Conservation (phyloP, 306 rosid species). For the Corylus heterophylla region DNA sequence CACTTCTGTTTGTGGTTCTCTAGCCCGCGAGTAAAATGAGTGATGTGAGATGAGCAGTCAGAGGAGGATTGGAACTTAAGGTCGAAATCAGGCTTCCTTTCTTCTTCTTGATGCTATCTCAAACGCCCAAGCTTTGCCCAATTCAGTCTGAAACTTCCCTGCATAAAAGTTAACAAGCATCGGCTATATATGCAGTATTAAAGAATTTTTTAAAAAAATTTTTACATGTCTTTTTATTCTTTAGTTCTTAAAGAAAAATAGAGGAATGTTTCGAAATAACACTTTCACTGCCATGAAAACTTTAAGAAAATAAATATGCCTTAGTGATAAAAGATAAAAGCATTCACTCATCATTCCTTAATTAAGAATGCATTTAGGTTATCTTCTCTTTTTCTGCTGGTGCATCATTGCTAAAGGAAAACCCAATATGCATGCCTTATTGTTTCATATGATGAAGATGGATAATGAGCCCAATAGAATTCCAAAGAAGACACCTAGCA, state of each 20-base stretch:
- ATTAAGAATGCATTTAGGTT: background rate
- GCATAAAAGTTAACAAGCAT: slow-evolving; percentile 16
- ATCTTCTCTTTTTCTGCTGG: background rate
- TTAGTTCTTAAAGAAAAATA: background rate
- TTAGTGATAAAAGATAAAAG: background rate
- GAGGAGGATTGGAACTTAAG: background rate
- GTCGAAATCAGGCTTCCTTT: slow-evolving; percentile 25
- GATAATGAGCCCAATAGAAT: background rate
- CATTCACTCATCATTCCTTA: background rate
- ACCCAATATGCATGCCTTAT: background rate
- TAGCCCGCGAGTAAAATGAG: too few species aligned
- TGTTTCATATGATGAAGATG: background rate
- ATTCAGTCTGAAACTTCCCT: slow-evolving; percentile 90
- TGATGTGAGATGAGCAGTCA: too few species aligned
- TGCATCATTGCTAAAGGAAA: background rate
- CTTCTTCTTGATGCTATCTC: slow-evolving; percentile 78
- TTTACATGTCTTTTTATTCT: too few species aligned
- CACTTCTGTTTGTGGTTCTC: background rate
- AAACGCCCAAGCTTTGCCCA: slow-evolving; percentile 87
- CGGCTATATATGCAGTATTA: background rate
- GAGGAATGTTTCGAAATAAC: background rate
- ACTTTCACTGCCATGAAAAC: background rate
- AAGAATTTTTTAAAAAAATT: too few species aligned
- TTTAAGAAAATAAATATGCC: background rate
- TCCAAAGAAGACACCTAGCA: background rate